Percentiles rank a stretch among this genome's conserved stretches.
Evolutionary conservation across 257 asterid genomes (phyloP).

Genomic region (Cinchona pubescens): DNA sequence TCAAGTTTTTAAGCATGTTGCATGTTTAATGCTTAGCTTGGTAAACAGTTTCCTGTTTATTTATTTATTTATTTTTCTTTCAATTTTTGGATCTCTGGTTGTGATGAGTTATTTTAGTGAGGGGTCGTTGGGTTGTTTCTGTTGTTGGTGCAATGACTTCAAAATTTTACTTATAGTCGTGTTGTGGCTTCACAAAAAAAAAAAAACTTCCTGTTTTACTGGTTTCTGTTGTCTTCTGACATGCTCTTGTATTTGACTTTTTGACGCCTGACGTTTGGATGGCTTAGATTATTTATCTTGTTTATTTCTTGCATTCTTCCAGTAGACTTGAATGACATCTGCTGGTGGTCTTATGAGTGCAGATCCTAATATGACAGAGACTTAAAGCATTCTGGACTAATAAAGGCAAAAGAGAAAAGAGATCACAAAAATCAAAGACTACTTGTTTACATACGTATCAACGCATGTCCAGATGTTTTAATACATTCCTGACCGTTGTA

Average conservation of each 20-base stretch:
- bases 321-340: conserved; percentile 42
- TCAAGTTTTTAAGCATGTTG: background rate
- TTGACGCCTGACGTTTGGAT: conserved; percentile 9
- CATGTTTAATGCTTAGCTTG: background rate
- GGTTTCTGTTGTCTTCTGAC: background rate
- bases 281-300: conserved; percentile 20
- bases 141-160: background rate
- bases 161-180: too few relatives aligned
- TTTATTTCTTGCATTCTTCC: conserved; percentile 21
- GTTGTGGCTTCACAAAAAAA: too few relatives aligned
- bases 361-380: conserved; percentile 62
- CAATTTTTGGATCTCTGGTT: background rate
- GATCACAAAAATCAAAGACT: conserved; percentile 48
- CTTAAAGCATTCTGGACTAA: conserved; percentile 57
- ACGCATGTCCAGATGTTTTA: conserved; percentile 50
- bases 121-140: background rate
- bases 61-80: too few relatives aligned
- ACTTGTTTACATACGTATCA: conserved; percentile 32
- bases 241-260: conserved; percentile 7
- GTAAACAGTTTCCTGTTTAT: background rate
- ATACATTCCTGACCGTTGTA: conserved; percentile 39
- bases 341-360: conserved; percentile 60
- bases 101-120: background rate
- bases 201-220: too few relatives aligned
- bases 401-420: conserved; percentile 64